Evolutionary conservation across 208 protist species (phyloP), one percentile per base, ranked within the genome.

Genomic region (Crithidia brevicula): DNA sequence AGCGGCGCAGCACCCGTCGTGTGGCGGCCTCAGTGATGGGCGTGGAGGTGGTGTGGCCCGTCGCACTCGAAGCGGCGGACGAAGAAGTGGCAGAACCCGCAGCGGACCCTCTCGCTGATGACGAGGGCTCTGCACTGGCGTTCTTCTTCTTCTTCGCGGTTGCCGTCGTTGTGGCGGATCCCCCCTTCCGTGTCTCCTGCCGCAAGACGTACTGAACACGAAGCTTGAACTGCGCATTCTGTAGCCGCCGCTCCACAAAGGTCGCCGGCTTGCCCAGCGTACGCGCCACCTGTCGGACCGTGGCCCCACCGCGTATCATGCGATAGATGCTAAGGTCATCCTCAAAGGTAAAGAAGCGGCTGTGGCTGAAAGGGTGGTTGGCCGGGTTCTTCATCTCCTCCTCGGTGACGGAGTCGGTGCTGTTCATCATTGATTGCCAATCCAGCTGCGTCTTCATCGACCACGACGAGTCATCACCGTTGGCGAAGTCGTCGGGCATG

Each of bases 331-430:
- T 67, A 20, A 79, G 67, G 62, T 96, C 91, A 5, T 96, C 91
- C 18, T 96, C 88, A 36, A 94, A 91, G 25, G 73, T 86, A 66
- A 93, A 96, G 74, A 93, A 94, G 67, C 82, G 87, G 72, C 84
- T 94, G 81, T 93, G 86, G 51, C 84, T 94, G 47, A 93, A 92
- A 0, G 91, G 91, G 83, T 96, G 91, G 69, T 96, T 94, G 5
- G 84, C 88, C 28, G 91, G 88, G 60, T 96, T 93, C 30, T 70
- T 70, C 74, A 94, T 58, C 65, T 94, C 88, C 60, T 79, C 67
- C 36, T 81, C 81, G 0, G 82, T 81, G 9, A 94, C 30, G n/a
- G 50, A 46, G 28, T 85, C 74, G 4, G 74, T 63, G 60, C 65
- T 79, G 74, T 76, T 77, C 60, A 93, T 81, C 66, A 92, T 77